Evolutionary conservation across 2,329 filamentous ascomycete genomes (phyloP).

Genomic region (Scedosporium aurantiacum): DNA sequence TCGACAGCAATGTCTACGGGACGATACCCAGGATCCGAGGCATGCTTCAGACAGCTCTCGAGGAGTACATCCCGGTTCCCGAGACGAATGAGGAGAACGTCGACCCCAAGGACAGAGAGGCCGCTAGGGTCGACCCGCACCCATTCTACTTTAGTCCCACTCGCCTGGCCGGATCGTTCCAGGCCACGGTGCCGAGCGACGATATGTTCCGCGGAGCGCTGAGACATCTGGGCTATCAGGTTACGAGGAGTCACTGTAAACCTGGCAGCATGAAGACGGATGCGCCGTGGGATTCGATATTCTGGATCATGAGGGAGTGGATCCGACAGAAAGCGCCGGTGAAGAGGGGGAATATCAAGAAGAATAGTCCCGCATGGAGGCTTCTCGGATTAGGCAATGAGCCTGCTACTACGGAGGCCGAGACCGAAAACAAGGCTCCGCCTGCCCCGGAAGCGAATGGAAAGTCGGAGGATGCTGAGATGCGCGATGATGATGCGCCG

Average conservation of each 20-base stretch:
- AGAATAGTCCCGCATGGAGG: slow-evolving; percentile 58
- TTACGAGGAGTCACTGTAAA: slow-evolving; percentile 79
- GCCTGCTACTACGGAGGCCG: slow-evolving; percentile 10
- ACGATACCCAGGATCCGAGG: slow-evolving; percentile 76
- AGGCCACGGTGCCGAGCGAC: slow-evolving; percentile 69
- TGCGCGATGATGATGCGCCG: slow-evolving; percentile 9
- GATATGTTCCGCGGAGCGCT: slow-evolving; percentile 73
- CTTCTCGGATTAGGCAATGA: slow-evolving; percentile 43
- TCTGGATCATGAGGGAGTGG: slow-evolving; percentile 93
- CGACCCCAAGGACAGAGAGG: slow-evolving; percentile 34
- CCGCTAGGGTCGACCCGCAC: slow-evolving; percentile 57
- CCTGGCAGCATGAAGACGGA: slow-evolving; percentile 87
- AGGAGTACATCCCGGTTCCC: slow-evolving; percentile 47
- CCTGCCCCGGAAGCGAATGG: slow-evolving; percentile 12
- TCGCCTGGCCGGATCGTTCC: slow-evolving; percentile 62
- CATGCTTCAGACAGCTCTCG: slow-evolving; percentile 80
- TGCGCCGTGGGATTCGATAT: slow-evolving; percentile 79
- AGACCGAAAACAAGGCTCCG: slow-evolving; percentile 4
- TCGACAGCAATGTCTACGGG: slow-evolving; percentile 60
- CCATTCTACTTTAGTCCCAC: slow-evolving; percentile 84
- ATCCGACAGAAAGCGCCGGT: slow-evolving; percentile 68
- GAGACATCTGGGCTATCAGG: slow-evolving; percentile 66
- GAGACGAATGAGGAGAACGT: slow-evolving; percentile 20
- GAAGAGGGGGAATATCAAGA: slow-evolving; percentile 59
- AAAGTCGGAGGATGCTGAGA: slow-evolving; percentile 10